phyloP scores from a whole-genome alignment of 345 rosid genomes.

The Gossypium rotundifolium region DNA sequence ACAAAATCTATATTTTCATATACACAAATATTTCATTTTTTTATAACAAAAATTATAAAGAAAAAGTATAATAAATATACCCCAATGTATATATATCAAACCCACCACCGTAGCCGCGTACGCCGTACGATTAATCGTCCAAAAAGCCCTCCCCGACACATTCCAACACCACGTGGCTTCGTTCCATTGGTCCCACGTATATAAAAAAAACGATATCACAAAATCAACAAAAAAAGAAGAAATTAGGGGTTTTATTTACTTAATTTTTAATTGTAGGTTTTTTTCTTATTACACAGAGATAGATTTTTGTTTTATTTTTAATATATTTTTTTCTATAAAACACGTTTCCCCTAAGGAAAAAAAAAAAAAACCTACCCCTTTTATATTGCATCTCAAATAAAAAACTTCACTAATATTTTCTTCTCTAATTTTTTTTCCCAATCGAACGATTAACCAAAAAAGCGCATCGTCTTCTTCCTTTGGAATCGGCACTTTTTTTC shows the following conservation, averaged over 20 bases:
- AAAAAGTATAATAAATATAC: too few species aligned
- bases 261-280: too few species aligned
- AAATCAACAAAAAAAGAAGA: neutral
- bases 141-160: neutral
- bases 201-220: neutral
- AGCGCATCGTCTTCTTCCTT: constrained; percentile 33
- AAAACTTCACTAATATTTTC: neutral
- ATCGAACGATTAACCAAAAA: constrained; percentile 60
- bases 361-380: neutral
- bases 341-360: neutral
- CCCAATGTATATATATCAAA: too few species aligned
- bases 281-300: neutral
- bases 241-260: neutral
- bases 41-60: too few species aligned
- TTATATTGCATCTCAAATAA: neutral
- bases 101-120: too few species aligned
- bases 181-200: neutral
- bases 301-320: neutral
- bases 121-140: neutral
- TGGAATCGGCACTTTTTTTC: constrained; percentile 28
- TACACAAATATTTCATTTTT: too few species aligned
- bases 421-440: neutral
- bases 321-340: neutral
- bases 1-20: too few species aligned
- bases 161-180: neutral